These are phyloP conservation scores for Aspergillus hancockii DNA, from an alignment of 495 filamentous ascomycete species.

Conservation along the genomic window DNA sequence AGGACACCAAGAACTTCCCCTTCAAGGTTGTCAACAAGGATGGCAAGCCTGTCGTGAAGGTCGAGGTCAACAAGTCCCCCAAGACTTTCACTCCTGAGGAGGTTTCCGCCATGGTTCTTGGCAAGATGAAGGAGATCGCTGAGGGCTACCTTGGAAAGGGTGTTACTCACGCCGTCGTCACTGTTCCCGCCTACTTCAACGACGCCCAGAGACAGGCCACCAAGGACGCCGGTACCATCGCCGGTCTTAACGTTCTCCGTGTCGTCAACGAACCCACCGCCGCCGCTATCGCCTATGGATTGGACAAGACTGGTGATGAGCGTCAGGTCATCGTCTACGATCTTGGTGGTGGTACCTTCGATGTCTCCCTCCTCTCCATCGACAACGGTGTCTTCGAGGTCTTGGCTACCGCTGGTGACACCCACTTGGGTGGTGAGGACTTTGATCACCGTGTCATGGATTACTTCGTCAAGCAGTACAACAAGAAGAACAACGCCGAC, in stretches of 20 bases:
- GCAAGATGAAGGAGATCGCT: conserved; percentile 97
- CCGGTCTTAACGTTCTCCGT: conserved; percentile 94
- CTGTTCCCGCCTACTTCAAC: conserved; percentile 99
- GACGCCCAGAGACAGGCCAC: conserved; percentile 97
- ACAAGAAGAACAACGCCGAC: conserved; percentile 95
- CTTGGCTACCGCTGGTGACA: conserved; percentile 96
- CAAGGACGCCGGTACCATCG: conserved; percentile 94
- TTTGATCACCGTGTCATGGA: conserved; percentile 98
- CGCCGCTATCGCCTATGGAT: conserved; percentile 83
- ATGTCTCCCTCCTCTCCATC: conserved; percentile 97
- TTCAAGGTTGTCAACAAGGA: conserved; percentile 82
- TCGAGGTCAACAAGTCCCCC: conserved; percentile 70
- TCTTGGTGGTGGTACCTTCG: conserved; percentile 99
- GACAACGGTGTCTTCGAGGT: conserved; percentile 99
- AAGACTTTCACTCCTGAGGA: conserved; percentile 87
- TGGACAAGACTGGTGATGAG: conserved; percentile 83
- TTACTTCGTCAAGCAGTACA: conserved; percentile 97
- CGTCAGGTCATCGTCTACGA: conserved; percentile 95
- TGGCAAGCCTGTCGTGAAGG: conserved; percentile 78
- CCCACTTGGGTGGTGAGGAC: conserved; percentile 99
- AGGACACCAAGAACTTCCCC: conserved; percentile 86
- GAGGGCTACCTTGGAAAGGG: conserved; percentile 92
- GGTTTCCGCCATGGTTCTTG: conserved; percentile 82
- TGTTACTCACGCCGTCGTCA: conserved; percentile 95
- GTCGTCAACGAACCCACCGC: conserved; percentile 96